Evolutionary conservation across 2,329 filamentous ascomycete species (phyloP), one percentile per base, ranked within the genome.

Genomic region (Epicoccum nigrum): DNA sequence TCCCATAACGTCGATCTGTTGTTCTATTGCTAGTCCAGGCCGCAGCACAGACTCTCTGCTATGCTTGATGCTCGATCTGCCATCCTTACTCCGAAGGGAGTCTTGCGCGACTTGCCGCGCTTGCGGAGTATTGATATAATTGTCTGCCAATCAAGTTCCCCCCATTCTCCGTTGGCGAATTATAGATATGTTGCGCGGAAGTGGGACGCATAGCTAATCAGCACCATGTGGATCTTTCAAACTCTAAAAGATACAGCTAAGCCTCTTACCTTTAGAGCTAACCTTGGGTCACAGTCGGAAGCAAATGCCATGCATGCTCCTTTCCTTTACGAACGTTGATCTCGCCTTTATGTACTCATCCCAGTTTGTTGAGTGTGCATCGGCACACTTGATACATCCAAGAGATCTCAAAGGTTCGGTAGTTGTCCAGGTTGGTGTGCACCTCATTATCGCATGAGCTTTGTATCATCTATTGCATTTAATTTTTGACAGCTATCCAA

Each of bases 121-220:
- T 3, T 19, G 17, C 21, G 7, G 30, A 17, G 12, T 21, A 23
- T 8, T 9, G 23, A 8, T 28, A 12, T n/a, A 13, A 43, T 6
- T 19, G 21, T 25, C 12, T 27, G 28, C 32, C 27, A 46, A 43
- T 52, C 20, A 19, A 3, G 4, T 1, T 16, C 17, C 41, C 31
- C 32, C 28, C n/a, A 33, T 34, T 35, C 27, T 44, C 38, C 32
- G 28, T 27, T 39, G 28, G 30, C 28, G 15, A 35, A 17, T 43
- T 31, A 45, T 28, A 12, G 8, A 9, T 15, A 15, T 13, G 21
- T 30, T 25, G 27, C 42, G 47, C 47, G 50, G 54, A 51, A 54
- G 44, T 50, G 54, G 46, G 32, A 42, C 21, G 28, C 17, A 31
- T 37, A n/a, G 45, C 54, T 45, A 54, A 33, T 7, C 28, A 41